Base-by-base conservation (phyloP, 164 flowering plant species). In the Umbellularia californica region DNA sequence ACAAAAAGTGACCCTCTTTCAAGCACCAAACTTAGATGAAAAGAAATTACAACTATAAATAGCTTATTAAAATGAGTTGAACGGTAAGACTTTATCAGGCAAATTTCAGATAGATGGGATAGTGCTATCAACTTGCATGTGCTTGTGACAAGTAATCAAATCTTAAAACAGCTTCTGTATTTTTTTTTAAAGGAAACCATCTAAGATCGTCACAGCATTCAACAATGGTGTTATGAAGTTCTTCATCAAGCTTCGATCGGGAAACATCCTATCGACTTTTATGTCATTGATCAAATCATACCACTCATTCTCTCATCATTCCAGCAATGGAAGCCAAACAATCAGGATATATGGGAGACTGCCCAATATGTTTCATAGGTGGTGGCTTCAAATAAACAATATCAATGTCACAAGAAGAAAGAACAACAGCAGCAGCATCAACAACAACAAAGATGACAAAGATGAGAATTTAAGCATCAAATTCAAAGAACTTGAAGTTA, bases 151-250 rank as follows among this genome's bases (percentile, higher is more conserved):
- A 35, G 47, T 6, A 35, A 35, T 35, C 47, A 35, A 35, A 5
- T 35, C 47, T 35, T 35, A 35, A 35, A 35, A 35, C 47, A 35
- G 10, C 10, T 35, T 35, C 10, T 35, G 7, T 35, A 0, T 35
- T 35, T 7, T 6, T 35, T 1, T 35, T 47, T 35, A 4, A 69
- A 74, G 70, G 76, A 68, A 30, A 25, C 71, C 66, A 11, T 74
- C 33, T 5, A 65, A 66, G 67, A 58, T 70, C 0, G 55, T 58
- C 7, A 69, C 68, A 5, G 63, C 73, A 27, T 75, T 71, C 1
- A 79, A 77, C 23, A 74, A 77, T 3, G 77, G 79, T 0, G 64
- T 81, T 15, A 79, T 70, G 78, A 81, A 78, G 71, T 74, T 83
- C 13, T 47, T 83, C 20, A 73, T 83, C 72, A 83, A 83, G 71